Evolutionary conservation across 306 rosid genomes (phyloP).

Genomic region (Nissolia schottii): DNA sequence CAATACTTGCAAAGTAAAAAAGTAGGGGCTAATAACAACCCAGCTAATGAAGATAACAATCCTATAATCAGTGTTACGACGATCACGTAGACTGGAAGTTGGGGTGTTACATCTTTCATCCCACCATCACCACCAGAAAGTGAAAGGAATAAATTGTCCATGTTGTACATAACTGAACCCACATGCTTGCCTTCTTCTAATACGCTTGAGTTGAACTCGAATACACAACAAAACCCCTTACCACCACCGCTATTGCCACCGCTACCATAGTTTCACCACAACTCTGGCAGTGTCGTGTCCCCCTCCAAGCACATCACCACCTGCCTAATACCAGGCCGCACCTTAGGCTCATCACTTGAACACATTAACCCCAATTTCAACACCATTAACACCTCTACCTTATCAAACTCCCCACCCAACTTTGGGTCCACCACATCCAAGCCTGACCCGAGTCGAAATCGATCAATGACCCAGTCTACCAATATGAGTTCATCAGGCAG

Average conservation of each 20-base stretch:
- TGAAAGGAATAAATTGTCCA: no score
- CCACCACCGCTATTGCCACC: slow-evolving; percentile 1
- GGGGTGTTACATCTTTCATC: no score
- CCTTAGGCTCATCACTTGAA: slow-evolving; percentile 20
- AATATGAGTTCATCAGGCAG: slow-evolving; percentile 41
- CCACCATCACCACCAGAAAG: no score
- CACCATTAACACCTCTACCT: slow-evolving; percentile 28
- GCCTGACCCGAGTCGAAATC: slow-evolving; percentile 25
- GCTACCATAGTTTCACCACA: neutral
- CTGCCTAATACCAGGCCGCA: slow-evolving; percentile 35
- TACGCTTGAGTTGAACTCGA: no score
- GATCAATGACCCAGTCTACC: slow-evolving; percentile 47
- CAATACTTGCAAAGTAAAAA: no score
- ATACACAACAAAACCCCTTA: slow-evolving; percentile 6
- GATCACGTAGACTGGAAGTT: no score
- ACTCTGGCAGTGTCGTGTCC: slow-evolving; percentile 18
- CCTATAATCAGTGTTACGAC: no score
- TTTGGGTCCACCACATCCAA: slow-evolving; percentile 32
- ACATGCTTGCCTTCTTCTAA: no score
- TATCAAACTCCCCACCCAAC: slow-evolving; percentile 28
- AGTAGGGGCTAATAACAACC: no score
- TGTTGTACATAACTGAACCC: no score
- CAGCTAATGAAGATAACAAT: no score
- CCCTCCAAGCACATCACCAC: slow-evolving; percentile 40
- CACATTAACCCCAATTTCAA: slow-evolving; percentile 40